Conservation (phyloP, 106 monocot genomes). For the Hemerocallis citrina region DNA sequence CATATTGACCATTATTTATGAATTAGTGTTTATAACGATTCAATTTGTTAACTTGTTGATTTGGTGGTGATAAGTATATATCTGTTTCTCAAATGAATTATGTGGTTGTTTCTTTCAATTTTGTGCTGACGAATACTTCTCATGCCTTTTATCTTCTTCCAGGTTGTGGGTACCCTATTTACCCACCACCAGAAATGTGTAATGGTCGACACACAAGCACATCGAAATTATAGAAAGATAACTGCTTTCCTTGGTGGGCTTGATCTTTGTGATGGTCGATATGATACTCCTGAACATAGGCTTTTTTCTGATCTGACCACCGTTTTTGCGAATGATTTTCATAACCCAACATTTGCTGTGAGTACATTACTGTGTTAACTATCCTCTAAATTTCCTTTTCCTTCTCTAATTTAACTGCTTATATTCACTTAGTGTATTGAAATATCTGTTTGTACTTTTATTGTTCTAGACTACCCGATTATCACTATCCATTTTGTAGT, state of each 20-base stretch:
- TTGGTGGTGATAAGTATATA: too few relatives aligned
- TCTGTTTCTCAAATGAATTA: too few relatives aligned
- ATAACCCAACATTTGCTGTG: constrained; percentile 68
- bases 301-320: constrained; percentile 57
- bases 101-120: neutral
- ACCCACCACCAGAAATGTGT: constrained; percentile 80
- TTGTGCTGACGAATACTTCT: neutral
- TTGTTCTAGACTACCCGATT: too few relatives aligned
- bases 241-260: constrained; percentile 73
- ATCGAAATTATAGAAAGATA: constrained; percentile 57
- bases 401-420: neutral
- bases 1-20: too few relatives aligned
- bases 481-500: too few relatives aligned
- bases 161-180: constrained; percentile 80
- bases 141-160: constrained; percentile 1
- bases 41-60: too few relatives aligned
- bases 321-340: constrained; percentile 51
- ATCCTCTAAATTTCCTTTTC: neutral
- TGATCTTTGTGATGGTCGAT: constrained; percentile 81
- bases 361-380: constrained; percentile 18
- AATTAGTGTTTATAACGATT: too few relatives aligned
- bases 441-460: too few relatives aligned
- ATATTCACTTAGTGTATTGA: neutral
- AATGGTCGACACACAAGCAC: constrained; percentile 58
- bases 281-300: constrained; percentile 75